These are phyloP conservation scores for Davidsoniella neocaledoniae DNA, from an alignment of 2,329 filamentous ascomycete genomes.

Conservation along the genomic window DNA sequence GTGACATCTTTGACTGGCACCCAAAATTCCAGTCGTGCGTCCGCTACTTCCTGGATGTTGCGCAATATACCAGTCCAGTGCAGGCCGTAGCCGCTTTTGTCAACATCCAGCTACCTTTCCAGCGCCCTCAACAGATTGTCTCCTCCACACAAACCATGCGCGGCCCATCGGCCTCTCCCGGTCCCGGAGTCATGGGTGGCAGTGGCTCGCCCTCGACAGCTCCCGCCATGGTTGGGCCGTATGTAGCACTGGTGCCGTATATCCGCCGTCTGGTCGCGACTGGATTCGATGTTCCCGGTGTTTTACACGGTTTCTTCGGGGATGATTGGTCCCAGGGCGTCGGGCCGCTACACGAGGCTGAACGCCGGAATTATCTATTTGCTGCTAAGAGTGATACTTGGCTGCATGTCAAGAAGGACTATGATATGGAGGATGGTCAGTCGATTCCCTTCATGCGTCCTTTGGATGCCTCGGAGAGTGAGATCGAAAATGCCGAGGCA, in stretches of 20 bases:
- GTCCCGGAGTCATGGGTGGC: constrained; percentile 18
- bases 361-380: constrained; percentile 87
- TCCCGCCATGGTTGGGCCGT: constrained; percentile 17
- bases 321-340: constrained; percentile 75
- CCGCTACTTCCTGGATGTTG: constrained; percentile 79
- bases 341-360: constrained; percentile 68
- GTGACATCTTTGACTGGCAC: constrained; percentile 82
- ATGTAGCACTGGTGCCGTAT: constrained; percentile 67
- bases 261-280: constrained; percentile 80
- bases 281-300: constrained; percentile 69
- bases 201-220: constrained; percentile 11
- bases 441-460: constrained; percentile 76
- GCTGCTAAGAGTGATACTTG: constrained; percentile 85
- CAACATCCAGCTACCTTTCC: constrained; percentile 82
- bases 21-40: constrained; percentile 80
- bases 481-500: constrained; percentile 68
- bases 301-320: constrained; percentile 95
- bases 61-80: constrained; percentile 66
- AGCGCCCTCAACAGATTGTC: constrained; percentile 32
- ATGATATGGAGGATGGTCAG: constrained; percentile 74
- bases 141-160: constrained; percentile 18
- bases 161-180: constrained; percentile 16
- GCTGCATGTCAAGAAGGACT: constrained; percentile 75
- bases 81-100: constrained; percentile 80
- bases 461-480: constrained; percentile 58